Evolutionary conservation across 2,329 filamentous ascomycete genomes (phyloP), one percentile per base, ranked within the genome.

Genomic region (Gremmenia infestans): DNA sequence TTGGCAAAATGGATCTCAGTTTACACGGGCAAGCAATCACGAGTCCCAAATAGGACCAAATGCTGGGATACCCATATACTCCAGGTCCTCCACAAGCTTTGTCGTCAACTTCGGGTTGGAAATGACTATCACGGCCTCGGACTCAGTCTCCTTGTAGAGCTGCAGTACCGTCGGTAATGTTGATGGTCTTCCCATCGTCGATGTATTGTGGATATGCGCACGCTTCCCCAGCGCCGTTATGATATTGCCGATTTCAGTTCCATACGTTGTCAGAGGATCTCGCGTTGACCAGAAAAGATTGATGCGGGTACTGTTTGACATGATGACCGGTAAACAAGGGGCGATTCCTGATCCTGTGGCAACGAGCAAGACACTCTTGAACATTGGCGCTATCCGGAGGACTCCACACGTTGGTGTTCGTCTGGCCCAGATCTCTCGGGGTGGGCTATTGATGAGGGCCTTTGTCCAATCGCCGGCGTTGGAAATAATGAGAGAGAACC

Each of bases 381-480:
- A 90, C 28, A 90, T 76, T 0, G 80, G 79, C 37, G 86, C 82
- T 55, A 87, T 78, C 62, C 85, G 82, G 66, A 87, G 79, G 36
- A 90, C 85, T 42, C 87, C 87, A 58, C 80, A 83, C 2, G 83
- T 79, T 1, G 87, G 85, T 0, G 85, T 76, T 8, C 87, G 87
- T 47, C 86, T 81, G 6, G 86, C 81, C 84, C 85, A 91, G 47
- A 90, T 72, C 51, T 80, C 72, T 0, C 73, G 78, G 1, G 86
- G 86, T 3, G 82, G 82, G 48, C 79, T 76, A 50, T 77, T 72
- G 71, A 91, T 89, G 54, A 81, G 79, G 36, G 76, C 73, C 23
- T 74, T 74, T 0, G 88, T 91, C 87, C 87, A 91, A 72, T 91
- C 87, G 23, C 88, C 88, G 4, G 86, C 87, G 60, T 85, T 86